A percentile compares a stretch with the other conserved stretches of the same genome.
Evolutionary conservation across 345 rosid species (phyloP).

Genomic region (Fremontodendron californicum): DNA sequence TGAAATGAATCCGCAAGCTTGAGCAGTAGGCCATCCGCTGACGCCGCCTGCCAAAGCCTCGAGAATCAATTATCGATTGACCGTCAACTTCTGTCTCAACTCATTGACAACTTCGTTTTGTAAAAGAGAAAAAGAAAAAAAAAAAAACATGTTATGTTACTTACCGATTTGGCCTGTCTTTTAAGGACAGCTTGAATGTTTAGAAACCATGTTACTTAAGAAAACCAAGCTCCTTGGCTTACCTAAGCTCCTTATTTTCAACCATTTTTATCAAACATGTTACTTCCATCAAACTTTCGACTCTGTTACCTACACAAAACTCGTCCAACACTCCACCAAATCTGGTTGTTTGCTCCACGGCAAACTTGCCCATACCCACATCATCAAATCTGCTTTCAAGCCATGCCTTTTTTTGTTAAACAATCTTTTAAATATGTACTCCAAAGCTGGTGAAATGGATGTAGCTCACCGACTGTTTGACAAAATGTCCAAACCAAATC

Average conservation of each 20-base stretch:
- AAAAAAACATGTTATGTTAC: too few species aligned
- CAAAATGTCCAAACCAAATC: slow-evolving; percentile 39
- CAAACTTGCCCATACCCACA: slow-evolving; percentile 40
- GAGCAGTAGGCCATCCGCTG: too few species aligned
- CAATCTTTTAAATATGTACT: slow-evolving; percentile 37
- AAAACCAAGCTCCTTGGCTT: neutral
- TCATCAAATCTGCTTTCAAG: slow-evolving; percentile 37
- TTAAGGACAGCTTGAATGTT: neutral
- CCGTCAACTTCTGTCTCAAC: too few species aligned
- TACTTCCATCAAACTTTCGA: slow-evolving; percentile 16
- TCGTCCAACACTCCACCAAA: slow-evolving; percentile 34
- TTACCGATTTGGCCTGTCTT: neutral
- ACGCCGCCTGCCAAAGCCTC: too few species aligned
- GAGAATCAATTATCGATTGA: too few species aligned
- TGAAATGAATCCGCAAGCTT: too few species aligned
- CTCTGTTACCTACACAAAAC: slow-evolving; percentile 32
- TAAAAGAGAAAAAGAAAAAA: too few species aligned
- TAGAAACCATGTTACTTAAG: neutral
- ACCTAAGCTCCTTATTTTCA: neutral
- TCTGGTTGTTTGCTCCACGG: slow-evolving; percentile 33
- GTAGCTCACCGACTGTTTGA: slow-evolving; percentile 44
- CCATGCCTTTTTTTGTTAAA: slow-evolving; percentile 37
- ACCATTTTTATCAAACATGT: neutral
- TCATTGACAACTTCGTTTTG: too few species aligned
- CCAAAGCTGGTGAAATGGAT: slow-evolving; percentile 27